Conservation (phyloP, 2,329 filamentous ascomycete species). For the Erysiphe neolycopersici region DNA sequence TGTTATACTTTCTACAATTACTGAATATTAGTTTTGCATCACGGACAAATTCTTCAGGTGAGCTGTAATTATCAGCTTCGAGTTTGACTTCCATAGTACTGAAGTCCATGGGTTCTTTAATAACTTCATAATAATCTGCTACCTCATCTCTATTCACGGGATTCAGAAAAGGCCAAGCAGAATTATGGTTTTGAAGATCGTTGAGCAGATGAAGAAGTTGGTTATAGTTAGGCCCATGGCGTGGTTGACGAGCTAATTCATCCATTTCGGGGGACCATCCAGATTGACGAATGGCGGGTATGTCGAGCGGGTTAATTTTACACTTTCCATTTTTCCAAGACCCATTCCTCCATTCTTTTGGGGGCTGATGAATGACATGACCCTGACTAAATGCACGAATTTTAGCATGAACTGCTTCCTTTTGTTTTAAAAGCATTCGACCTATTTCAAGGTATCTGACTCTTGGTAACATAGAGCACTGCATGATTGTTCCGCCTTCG, state of each 20-base stretch:
- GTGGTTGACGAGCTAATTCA: slow-evolving; percentile 75
- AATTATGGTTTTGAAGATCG: slow-evolving; percentile 79
- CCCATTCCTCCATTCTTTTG: slow-evolving; percentile 60
- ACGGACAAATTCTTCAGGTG: slow-evolving; percentile 72
- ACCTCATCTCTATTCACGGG: slow-evolving; percentile 93
- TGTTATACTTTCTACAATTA: slow-evolving; percentile 92
- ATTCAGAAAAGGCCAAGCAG: slow-evolving; percentile 81
- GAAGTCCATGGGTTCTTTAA: slow-evolving; percentile 92
- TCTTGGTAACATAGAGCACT: slow-evolving; percentile 88
- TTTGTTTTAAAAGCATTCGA: slow-evolving; percentile 90
- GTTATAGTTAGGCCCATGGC: slow-evolving; percentile 90
- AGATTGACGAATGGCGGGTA: slow-evolving; percentile 68
- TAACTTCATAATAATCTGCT: slow-evolving; percentile 96
- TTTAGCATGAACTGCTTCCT: slow-evolving; percentile 83
- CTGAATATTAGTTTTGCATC: slow-evolving; percentile 78
- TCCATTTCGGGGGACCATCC: slow-evolving; percentile 98
- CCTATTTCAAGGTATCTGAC: slow-evolving; percentile 84
- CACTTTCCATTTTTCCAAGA: slow-evolving; percentile 49
- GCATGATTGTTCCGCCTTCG: slow-evolving; percentile 97
- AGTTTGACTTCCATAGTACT: slow-evolving; percentile 89
- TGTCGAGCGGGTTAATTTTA: slow-evolving; percentile 60
- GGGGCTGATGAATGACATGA: slow-evolving; percentile 65
- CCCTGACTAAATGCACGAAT: slow-evolving; percentile 76
- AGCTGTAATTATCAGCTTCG: slow-evolving; percentile 75
- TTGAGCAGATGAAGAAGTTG: slow-evolving; percentile 79